Evolutionary conservation across 1,284 basidiomycete species (phyloP).

Genomic region (Puccinia triticina): DNA sequence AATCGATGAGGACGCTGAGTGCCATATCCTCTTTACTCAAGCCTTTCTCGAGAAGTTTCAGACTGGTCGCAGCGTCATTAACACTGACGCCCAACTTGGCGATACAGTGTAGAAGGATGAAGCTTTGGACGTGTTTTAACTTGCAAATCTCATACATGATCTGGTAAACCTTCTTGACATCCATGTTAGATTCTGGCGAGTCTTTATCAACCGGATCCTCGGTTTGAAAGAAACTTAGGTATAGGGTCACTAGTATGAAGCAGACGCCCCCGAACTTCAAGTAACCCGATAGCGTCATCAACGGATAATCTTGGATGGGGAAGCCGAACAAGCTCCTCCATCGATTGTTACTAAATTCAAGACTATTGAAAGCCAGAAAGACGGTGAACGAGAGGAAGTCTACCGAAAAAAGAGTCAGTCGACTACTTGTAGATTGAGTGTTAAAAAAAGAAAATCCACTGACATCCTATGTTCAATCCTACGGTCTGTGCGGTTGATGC

Average conservation of each 20-base stretch:
- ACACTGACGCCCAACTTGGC: slow-evolving; percentile 95
- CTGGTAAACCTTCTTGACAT: slow-evolving; percentile 84
- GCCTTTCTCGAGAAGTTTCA: slow-evolving; percentile 97
- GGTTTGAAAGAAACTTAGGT: slow-evolving; percentile 82
- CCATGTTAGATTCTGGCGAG: slow-evolving; percentile 79
- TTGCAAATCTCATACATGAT: slow-evolving; percentile 93
- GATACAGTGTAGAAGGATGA: slow-evolving; percentile 84
- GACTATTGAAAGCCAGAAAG: slow-evolving; percentile 93
- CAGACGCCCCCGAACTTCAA: slow-evolving; percentile 82
- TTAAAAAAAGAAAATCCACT: background rate
- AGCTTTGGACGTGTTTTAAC: slow-evolving; percentile 88
- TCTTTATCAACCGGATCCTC: slow-evolving; percentile 69
- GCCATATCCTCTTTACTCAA: slow-evolving; percentile 93
- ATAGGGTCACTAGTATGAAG: slow-evolving; percentile 80
- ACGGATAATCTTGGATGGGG: slow-evolving; percentile 70
- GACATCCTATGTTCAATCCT: slow-evolving; percentile 86
- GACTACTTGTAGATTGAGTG: background rate
- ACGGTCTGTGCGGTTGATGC: slow-evolving; percentile 98
- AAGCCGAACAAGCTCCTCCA: slow-evolving; percentile 41
- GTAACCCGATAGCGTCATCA: slow-evolving; percentile 78
- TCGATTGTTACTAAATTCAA: slow-evolving; percentile 74
- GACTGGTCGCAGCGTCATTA: slow-evolving; percentile 85
- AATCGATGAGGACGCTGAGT: slow-evolving; percentile 91
- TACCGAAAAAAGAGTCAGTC: background rate
- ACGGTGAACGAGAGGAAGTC: slow-evolving; percentile 94